These are phyloP conservation scores for Fusarium sp. DNA, from an alignment of 2,329 filamentous ascomycete species.

Conservation along the genomic window DNA sequence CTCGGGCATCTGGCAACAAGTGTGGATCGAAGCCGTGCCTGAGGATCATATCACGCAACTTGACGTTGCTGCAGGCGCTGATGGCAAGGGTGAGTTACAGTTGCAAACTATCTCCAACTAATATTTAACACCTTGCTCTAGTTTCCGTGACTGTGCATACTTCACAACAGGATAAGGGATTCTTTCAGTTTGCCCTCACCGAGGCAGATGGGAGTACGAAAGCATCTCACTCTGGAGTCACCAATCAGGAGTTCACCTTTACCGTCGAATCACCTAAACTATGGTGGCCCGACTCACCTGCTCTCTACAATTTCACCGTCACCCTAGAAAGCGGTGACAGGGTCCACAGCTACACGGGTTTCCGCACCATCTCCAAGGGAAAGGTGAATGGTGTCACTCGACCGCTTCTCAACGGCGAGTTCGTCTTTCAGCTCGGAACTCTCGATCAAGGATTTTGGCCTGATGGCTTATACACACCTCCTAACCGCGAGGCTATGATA, in stretches of 20 bases:
- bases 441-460: conserved; percentile 81
- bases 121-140: not conserved
- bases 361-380: conserved; percentile 71
- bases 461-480: conserved; percentile 74
- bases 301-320: conserved; percentile 73
- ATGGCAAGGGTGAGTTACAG: conserved; percentile 10
- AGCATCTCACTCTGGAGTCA: conserved; percentile 36
- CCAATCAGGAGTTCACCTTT: conserved; percentile 67
- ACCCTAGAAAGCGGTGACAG: conserved; percentile 60
- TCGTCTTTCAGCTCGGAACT: conserved; percentile 75
- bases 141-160: conserved; percentile 18
- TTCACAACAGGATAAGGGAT: not conserved
- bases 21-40: conserved; percentile 77
- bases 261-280: conserved; percentile 65
- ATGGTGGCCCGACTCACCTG: conserved; percentile 74
- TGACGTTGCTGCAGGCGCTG: conserved; percentile 66
- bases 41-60: conserved; percentile 67
- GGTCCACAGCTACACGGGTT: conserved; percentile 75
- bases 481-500: conserved; percentile 74
- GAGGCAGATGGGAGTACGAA: conserved; percentile 5
- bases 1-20: conserved; percentile 80
- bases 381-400: conserved; percentile 69
- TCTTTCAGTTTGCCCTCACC: not conserved
- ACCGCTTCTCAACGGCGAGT: conserved; percentile 76
- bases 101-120: no score